phyloP scores from a whole-genome alignment of 2,329 filamentous ascomycete species.

The Dryadomyces quercivorus region DNA sequence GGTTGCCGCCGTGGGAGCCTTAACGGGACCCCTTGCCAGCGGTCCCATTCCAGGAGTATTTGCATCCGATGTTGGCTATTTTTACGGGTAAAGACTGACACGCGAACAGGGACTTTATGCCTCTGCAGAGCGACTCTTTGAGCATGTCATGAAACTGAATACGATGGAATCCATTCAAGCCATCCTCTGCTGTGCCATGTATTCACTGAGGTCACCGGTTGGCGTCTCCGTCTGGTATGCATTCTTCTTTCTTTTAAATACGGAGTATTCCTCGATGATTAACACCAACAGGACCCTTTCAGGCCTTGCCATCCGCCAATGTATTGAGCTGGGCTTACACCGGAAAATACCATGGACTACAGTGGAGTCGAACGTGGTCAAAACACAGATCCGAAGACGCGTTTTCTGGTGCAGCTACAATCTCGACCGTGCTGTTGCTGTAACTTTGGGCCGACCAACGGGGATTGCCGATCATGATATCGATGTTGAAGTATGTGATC shows the following conservation, averaged over 20 bases:
- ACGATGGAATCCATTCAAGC: constrained; percentile 20
- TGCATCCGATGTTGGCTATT: too few relatives aligned
- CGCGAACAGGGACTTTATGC: background rate
- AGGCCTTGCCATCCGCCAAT: constrained; percentile 20
- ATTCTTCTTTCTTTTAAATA: too few relatives aligned
- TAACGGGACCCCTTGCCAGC: too few relatives aligned
- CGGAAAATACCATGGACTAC: constrained; percentile 6
- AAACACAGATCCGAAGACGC: constrained; percentile 15
- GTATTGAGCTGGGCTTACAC: constrained; percentile 21
- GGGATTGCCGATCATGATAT: constrained; percentile 16
- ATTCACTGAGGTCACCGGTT: constrained; percentile 18
- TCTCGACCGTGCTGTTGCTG: constrained; percentile 14
- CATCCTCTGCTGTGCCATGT: constrained; percentile 20
- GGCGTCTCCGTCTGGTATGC: constrained; percentile 16
- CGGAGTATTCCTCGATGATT: too few relatives aligned
- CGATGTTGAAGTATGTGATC: constrained; percentile 15
- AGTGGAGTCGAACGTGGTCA: constrained; percentile 3
- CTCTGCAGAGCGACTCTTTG: background rate
- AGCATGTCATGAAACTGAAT: background rate
- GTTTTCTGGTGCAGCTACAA: constrained; percentile 18
- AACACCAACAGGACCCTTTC: constrained; percentile 13
- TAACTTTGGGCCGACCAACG: constrained; percentile 17
- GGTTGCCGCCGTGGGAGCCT: too few relatives aligned
- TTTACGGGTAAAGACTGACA: too few relatives aligned
- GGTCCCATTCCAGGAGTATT: too few relatives aligned